Conservation (phyloP, 169 alveolate species). For the Cryptosporidium parvum region DNA sequence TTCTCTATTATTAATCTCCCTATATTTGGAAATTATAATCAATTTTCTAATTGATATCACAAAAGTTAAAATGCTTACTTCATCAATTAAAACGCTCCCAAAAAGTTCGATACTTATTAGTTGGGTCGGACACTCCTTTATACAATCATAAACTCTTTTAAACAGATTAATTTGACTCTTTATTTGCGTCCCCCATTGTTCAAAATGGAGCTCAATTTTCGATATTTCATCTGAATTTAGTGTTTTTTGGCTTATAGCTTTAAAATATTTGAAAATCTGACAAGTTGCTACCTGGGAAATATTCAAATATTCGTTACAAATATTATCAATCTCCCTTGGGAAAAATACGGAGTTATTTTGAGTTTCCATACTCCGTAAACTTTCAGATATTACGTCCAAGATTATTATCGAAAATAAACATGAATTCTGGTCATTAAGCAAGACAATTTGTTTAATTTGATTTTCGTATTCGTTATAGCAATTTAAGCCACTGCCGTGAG, state of each 20-base stretch:
- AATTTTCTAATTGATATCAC: not conserved
- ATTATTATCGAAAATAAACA: conserved; percentile 39
- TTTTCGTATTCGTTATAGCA: not conserved
- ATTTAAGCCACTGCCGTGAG: not conserved
- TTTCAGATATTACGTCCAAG: conserved; percentile 2
- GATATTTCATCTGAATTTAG: not conserved
- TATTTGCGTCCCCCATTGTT: not conserved
- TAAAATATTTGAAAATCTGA: conserved; percentile 16
- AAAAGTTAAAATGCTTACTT: conserved; percentile 7
- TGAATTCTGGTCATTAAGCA: conserved; percentile 15
- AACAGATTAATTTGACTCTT: conserved; percentile 4
- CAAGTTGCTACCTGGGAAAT: not conserved
- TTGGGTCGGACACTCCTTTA: conserved; percentile 5
- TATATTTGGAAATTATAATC: not conserved
- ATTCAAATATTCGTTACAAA: conserved; percentile 35
- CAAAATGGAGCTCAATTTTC: not conserved
- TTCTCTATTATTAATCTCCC: not conserved
- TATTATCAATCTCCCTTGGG: conserved; percentile 52
- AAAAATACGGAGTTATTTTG: conserved; percentile 3
- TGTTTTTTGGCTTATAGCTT: not conserved
- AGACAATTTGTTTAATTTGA: not conserved
- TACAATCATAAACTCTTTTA: not conserved
- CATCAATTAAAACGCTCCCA: conserved; percentile 36
- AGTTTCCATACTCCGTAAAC: not conserved
- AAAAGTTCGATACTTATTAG: conserved; percentile 9